phyloP scores from a whole-genome alignment of 345 rosid genomes.

The Linum trigynum region DNA sequence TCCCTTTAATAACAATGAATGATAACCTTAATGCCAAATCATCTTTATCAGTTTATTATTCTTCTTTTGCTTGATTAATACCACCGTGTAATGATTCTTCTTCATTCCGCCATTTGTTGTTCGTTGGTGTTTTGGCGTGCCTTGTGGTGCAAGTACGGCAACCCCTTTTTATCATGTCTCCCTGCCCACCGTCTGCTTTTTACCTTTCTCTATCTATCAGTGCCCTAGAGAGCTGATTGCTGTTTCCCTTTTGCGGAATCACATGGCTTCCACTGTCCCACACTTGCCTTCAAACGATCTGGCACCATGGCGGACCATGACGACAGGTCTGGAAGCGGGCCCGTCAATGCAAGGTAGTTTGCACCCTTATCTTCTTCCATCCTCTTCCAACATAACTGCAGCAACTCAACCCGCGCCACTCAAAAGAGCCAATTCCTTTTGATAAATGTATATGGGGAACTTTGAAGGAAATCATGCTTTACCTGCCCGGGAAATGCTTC shows the following conservation, averaged over 20 bases:
- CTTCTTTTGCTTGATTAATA: background rate
- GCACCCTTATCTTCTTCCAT: slow-evolving; percentile 38
- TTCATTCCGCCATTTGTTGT: too few species aligned
- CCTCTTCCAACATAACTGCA: slow-evolving; percentile 67
- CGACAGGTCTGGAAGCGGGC: slow-evolving; percentile 51
- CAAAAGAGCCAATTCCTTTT: background rate
- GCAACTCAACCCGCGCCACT: slow-evolving; percentile 2
- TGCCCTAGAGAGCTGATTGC: background rate
- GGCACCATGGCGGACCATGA: slow-evolving; percentile 60
- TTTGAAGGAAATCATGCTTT: slow-evolving; percentile 12
- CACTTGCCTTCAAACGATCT: slow-evolving; percentile 33
- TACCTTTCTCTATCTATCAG: background rate
- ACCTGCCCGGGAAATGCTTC: slow-evolving; percentile 68
- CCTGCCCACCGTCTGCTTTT: background rate
- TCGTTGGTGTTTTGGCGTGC: background rate
- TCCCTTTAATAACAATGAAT: background rate
- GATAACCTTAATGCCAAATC: background rate
- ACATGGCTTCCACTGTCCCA: slow-evolving; percentile 60
- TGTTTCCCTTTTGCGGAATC: background rate
- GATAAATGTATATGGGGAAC: background rate
- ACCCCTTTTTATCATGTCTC: background rate
- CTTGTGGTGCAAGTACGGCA: background rate
- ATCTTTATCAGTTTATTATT: background rate
- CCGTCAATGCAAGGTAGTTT: slow-evolving; percentile 64
- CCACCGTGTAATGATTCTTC: background rate